These are phyloP conservation scores for Neurospora sp. DNA, from an alignment of 495 filamentous ascomycete species.

Conservation along the genomic window DNA sequence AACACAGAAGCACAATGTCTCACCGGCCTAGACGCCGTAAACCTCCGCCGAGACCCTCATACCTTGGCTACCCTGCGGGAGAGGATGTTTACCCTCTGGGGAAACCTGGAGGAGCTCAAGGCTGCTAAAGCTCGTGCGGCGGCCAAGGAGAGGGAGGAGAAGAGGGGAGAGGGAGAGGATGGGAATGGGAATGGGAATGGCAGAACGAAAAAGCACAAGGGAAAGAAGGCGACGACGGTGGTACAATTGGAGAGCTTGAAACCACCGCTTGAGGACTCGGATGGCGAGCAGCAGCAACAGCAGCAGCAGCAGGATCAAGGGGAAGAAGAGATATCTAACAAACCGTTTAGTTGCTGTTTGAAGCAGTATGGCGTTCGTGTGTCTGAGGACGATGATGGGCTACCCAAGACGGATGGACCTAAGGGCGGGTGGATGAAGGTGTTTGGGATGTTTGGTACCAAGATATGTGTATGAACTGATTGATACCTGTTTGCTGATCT, in stretches of 20 bases:
- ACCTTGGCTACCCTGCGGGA: slow-evolving; percentile 47
- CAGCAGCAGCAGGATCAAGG: background rate
- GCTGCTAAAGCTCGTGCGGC: slow-evolving; percentile 2
- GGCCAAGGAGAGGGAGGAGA: background rate
- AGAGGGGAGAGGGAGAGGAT: background rate
- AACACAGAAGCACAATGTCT: slow-evolving; percentile 55
- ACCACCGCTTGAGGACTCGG: slow-evolving; percentile 18
- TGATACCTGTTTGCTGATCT: background rate
- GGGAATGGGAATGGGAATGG: background rate
- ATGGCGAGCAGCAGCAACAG: slow-evolving; percentile 10
- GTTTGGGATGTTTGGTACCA: slow-evolving; percentile 46
- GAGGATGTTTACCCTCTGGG: slow-evolving; percentile 75
- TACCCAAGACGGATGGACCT: slow-evolving; percentile 16
- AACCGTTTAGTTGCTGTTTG: slow-evolving; percentile 51
- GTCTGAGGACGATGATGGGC: slow-evolving; percentile 10
- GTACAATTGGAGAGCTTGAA: background rate
- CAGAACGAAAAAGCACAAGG: background rate
- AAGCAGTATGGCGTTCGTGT: slow-evolving; percentile 47
- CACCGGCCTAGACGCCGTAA: slow-evolving; percentile 51
- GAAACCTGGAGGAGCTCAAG: slow-evolving; percentile 68
- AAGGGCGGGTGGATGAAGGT: slow-evolving; percentile 35
- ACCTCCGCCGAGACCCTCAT: slow-evolving; percentile 45
- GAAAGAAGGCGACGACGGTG: background rate
- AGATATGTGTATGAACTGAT: slow-evolving; percentile 23
- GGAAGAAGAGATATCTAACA: slow-evolving; percentile 23